Conservation (phyloP, 257 asterid species). For the Catharanthus roseus region DNA sequence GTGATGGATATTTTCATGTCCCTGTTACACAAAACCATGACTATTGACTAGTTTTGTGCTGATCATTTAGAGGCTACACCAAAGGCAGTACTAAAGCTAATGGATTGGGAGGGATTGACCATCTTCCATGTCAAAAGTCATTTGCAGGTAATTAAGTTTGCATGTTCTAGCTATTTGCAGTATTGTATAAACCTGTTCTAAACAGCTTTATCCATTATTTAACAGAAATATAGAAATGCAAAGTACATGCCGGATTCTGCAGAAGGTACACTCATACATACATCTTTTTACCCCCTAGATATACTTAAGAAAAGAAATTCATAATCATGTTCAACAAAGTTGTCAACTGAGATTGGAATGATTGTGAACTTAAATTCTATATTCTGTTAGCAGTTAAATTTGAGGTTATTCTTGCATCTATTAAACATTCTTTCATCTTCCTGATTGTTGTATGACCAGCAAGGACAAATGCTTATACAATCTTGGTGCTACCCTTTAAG, state of each 20-base stretch:
- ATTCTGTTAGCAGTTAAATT: too few relatives aligned
- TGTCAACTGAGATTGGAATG: too few relatives aligned
- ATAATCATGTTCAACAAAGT: too few relatives aligned
- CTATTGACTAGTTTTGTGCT: constrained; percentile 11
- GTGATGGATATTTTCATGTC: constrained; percentile 20
- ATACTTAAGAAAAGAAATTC: too few relatives aligned
- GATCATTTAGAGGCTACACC: constrained; percentile 78
- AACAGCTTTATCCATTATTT: not conserved
- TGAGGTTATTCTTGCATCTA: too few relatives aligned
- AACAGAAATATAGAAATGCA: constrained; percentile 77
- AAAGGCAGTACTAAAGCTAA: constrained; percentile 75
- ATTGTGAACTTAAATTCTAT: too few relatives aligned
- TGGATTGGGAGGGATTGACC: constrained; percentile 79
- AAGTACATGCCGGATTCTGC: constrained; percentile 54
- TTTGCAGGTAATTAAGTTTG: constrained; percentile 57
- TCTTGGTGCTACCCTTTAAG: too few relatives aligned
- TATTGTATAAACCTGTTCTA: not conserved
- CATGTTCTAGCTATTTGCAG: not conserved
- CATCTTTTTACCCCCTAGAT: too few relatives aligned
- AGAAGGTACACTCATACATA: constrained; percentile 60
- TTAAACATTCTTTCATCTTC: too few relatives aligned
- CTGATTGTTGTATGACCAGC: too few relatives aligned
- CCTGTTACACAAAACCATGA: not conserved
- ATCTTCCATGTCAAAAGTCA: constrained; percentile 94
- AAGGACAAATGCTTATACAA: too few relatives aligned